Evolutionary conservation across 768 basidiomycete genomes (phyloP).

Genomic region (Tulasnella sp.): DNA sequence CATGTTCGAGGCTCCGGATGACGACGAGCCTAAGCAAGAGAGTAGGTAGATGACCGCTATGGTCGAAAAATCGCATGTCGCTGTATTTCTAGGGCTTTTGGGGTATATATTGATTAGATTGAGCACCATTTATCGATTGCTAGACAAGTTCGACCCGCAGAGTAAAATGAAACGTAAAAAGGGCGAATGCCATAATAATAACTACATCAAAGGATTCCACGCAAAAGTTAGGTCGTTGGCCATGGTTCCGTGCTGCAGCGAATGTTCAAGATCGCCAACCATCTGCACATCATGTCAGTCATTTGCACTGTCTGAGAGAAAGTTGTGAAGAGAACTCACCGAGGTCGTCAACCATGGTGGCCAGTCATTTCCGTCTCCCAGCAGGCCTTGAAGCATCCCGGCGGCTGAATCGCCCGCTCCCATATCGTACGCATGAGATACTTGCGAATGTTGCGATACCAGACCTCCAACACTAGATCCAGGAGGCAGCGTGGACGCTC

Average conservation of each 20-base stretch:
- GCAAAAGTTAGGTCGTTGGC: slow-evolving; percentile 16
- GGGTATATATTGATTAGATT: background rate
- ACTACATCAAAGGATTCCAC: slow-evolving; percentile 17
- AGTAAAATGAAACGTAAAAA: background rate
- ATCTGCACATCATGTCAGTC: background rate
- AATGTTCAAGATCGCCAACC: slow-evolving; percentile 21
- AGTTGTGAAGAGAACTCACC: background rate
- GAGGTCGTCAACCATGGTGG: slow-evolving; percentile 24
- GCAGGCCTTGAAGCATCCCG: background rate
- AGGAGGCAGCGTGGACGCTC: background rate
- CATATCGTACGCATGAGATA: background rate
- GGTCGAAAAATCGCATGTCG: background rate
- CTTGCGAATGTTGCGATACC: background rate
- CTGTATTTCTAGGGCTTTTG: background rate
- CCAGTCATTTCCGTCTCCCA: slow-evolving; percentile 23
- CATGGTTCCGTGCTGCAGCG: background rate
- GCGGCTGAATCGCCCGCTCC: background rate
- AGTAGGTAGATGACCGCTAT: background rate
- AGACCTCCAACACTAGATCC: background rate
- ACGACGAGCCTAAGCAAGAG: background rate
- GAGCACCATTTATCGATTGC: background rate
- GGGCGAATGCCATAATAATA: background rate
- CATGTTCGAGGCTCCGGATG: slow-evolving; percentile 13
- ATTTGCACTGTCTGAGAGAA: background rate
- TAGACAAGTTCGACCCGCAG: background rate